Evolutionary conservation across 1,284 basidiomycete genomes (phyloP).

Genomic region (Coriolopsis trogii): DNA sequence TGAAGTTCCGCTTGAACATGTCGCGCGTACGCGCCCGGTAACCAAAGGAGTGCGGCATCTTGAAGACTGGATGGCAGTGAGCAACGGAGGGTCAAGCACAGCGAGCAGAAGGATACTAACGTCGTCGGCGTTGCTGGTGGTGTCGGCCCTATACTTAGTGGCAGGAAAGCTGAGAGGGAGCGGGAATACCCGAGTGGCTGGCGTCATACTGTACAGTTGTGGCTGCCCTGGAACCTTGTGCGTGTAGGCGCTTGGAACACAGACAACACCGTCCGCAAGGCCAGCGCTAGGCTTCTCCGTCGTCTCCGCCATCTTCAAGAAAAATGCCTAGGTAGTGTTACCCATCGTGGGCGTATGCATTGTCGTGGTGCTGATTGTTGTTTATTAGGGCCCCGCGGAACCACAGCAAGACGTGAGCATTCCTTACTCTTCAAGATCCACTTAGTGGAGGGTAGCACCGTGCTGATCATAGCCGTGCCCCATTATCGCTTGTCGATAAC

Average conservation of each 20-base stretch:
- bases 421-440: conserved; percentile 64
- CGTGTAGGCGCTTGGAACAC: conserved; percentile 30
- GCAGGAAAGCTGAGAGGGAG: conserved; percentile 5
- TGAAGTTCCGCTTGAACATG: conserved; percentile 99
- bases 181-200: conserved; percentile 39
- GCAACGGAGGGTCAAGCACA: conserved; percentile 25
- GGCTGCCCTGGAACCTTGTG: conserved; percentile 32
- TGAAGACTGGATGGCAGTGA: conserved; percentile 50
- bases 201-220: conserved; percentile 47
- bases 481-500: conserved; percentile 50
- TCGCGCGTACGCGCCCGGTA: conserved; percentile 99
- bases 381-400: conserved; percentile 80
- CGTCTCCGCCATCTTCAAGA: conserved; percentile 54
- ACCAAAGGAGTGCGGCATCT: conserved; percentile 99
- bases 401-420: conserved; percentile 86
- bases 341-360: conserved; percentile 17
- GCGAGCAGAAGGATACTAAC: conserved; percentile 33
- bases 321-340: conserved; percentile 79
- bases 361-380: conserved; percentile 39
- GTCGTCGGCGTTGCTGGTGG: conserved; percentile 47
- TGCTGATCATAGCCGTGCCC: conserved; percentile 66
- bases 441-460: conserved; percentile 64
- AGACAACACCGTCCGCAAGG: conserved; percentile 28
- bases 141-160: conserved; percentile 28
- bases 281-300: conserved; percentile 31